Base-by-base conservation (phyloP, 495 filamentous ascomycete genomes). In the Penicillium ochrochloron region DNA sequence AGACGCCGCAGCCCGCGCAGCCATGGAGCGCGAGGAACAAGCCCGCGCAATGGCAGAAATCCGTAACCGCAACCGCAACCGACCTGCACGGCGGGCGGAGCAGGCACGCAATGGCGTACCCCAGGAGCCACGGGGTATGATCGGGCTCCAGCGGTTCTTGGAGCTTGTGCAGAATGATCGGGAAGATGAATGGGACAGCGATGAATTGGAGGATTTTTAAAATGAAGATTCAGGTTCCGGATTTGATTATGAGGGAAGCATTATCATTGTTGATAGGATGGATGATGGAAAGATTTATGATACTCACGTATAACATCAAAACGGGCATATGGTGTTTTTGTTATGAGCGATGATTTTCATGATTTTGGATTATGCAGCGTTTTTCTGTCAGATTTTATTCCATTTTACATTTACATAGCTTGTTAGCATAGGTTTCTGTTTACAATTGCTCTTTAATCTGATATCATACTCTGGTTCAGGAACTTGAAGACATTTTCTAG, bases 151-250 rank as follows among this genome's bases (percentile, higher is more conserved):
- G 68, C 73, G 81, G 51, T 88, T 88, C 59, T 65, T 88, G 39
- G 75, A 80, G 55, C 66, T 89, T 39, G 85, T 81, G 4, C 72
- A 76, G 63, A 80, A 85, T 51, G 87, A 89, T 66, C 79, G 84
- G 34, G 86, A 87, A 70, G 85, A 88, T 69, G 87, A 82, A 65
- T 88, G 85, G 85, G 85, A 88, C 69, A 87, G 85, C 60, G 85
- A 88, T 69, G 85, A 87, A 70, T 60, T 88, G 56, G 82, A 83
- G 52, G 76, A 70, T 52, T 80, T 75, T 41, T 78, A 70, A 65
- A 54, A 9, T 19, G 11, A 21, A n/a, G 14, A 21, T 23, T 23
- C 4, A 1, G 25, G 25, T 2, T 27, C 4, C 25, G 25, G 4
- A 27, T 9, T 41, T 7, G 10, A 44, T 10, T 12, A 58, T 44